Percentiles rank a stretch among this genome's conserved stretches.
These are phyloP conservation scores for Rhodosporidiobolus sp. DNA, from an alignment of 768 basidiomycete genomes.

Conservation along the genomic window DNA sequence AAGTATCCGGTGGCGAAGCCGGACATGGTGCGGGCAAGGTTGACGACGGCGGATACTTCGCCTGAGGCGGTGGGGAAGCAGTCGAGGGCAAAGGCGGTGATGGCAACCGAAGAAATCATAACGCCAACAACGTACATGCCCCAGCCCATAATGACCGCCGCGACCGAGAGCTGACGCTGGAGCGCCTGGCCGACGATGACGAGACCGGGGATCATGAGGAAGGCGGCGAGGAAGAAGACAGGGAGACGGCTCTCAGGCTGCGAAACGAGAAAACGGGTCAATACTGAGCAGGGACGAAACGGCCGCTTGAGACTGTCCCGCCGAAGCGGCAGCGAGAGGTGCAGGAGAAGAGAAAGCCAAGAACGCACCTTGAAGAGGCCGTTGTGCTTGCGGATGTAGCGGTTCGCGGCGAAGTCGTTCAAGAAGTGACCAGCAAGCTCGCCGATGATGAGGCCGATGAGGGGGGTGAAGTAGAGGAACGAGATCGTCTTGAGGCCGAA, in stretches of 20 bases:
- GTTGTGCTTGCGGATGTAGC: slow-evolving; percentile 25
- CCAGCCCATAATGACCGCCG: slow-evolving; percentile 32
- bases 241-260: slow-evolving; percentile 34
- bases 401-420: slow-evolving; percentile 27
- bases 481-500: slow-evolving; percentile 19
- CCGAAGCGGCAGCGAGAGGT: no score
- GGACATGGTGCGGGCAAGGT: slow-evolving; percentile 23
- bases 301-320: no score
- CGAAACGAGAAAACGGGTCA: no score
- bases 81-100: slow-evolving; percentile 37
- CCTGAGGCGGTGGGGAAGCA: slow-evolving; percentile 26
- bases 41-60: slow-evolving; percentile 26
- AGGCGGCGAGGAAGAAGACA: slow-evolving; percentile 18
- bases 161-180: slow-evolving; percentile 14
- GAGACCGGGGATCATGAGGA: slow-evolving; percentile 37
- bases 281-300: no score
- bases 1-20: background rate
- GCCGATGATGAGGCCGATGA: slow-evolving; percentile 34
- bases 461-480: slow-evolving; percentile 38
- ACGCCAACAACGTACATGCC: slow-evolving; percentile 38
- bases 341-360: no score
- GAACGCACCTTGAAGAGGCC: slow-evolving; percentile 32
- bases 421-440: slow-evolving; percentile 36
- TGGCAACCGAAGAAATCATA: slow-evolving; percentile 31
- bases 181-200: slow-evolving; percentile 32